Conservation (phyloP, 805 yeast genomes). For the Suhomyces xylopsoci region DNA sequence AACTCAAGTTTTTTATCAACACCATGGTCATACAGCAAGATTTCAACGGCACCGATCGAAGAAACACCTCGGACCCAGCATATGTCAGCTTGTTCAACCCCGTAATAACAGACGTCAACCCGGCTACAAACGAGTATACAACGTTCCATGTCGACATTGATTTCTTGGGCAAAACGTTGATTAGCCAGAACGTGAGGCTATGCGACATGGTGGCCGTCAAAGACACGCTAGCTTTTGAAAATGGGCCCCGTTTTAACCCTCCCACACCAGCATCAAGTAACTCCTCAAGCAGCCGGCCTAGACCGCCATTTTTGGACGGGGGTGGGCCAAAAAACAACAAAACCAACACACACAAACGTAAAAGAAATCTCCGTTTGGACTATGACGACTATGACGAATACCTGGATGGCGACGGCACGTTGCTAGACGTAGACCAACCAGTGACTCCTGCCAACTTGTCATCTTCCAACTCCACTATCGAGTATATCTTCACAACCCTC, state of each 20-base stretch:
- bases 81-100: slow-evolving; percentile 5
- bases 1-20: slow-evolving; percentile 35
- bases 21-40: slow-evolving; percentile 19
- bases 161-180: slow-evolving; percentile 41
- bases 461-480: slow-evolving; percentile 7
- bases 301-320: neutral
- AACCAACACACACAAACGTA: neutral
- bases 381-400: neutral
- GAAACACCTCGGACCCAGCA: neutral
- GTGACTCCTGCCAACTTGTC: slow-evolving; percentile 5
- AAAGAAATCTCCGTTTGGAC: neutral
- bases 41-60: neutral
- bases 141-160: slow-evolving; percentile 45
- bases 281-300: neutral
- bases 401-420: neutral
- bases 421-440: neutral
- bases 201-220: slow-evolving; percentile 42
- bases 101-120: slow-evolving; percentile 42
- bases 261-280: neutral
- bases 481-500: slow-evolving; percentile 5
- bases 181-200: slow-evolving; percentile 39
- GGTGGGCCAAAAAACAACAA: neutral
- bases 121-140: slow-evolving; percentile 45
- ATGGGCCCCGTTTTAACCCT: slow-evolving; percentile 25
- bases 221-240: slow-evolving; percentile 23